phyloP scores from a whole-genome alignment of 2,329 filamentous ascomycete species.

The Colletotrichum horii region DNA sequence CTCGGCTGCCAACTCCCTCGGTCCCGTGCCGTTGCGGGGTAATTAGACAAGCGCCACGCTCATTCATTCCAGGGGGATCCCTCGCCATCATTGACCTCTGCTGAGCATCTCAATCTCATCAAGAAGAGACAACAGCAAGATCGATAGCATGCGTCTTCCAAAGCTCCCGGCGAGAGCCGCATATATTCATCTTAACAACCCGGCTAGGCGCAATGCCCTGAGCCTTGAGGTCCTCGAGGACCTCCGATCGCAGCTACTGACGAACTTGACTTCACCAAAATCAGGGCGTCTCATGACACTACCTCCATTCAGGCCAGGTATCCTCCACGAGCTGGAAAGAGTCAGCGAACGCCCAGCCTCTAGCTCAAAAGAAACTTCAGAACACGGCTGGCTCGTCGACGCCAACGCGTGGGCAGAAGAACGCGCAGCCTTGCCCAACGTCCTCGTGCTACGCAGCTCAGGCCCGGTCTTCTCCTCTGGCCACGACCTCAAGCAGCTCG shows the following conservation, averaged over 20 bases:
- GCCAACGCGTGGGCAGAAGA: constrained; percentile 25
- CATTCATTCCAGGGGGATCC: not conserved
- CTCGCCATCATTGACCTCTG: not conserved
- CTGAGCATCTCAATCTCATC: not conserved
- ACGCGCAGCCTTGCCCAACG: constrained; percentile 29
- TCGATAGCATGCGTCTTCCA: constrained; percentile 22
- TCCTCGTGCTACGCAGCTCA: constrained; percentile 34
- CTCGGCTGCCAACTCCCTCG: not conserved
- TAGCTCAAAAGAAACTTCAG: not conserved
- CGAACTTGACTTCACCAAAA: constrained; percentile 26
- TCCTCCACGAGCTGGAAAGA: constrained; percentile 23
- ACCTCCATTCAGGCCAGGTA: constrained; percentile 28
- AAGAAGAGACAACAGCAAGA: not conserved
- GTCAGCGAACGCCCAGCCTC: not conserved
- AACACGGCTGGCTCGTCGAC: constrained; percentile 33
- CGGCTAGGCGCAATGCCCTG: constrained; percentile 29
- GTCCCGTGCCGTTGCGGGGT: not conserved
- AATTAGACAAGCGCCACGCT: not conserved
- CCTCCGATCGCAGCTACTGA: constrained; percentile 28
- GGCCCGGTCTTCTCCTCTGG: constrained; percentile 35
- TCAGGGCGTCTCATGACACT: constrained; percentile 28
- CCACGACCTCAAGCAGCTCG: constrained; percentile 34
- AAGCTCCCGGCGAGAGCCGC: constrained; percentile 29
- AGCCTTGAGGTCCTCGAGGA: constrained; percentile 26
- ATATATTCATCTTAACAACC: constrained; percentile 30